Evolutionary conservation across 306 rosid genomes (phyloP), one percentile per base, ranked within the genome.

Genomic region (Cucurbita maxima): DNA sequence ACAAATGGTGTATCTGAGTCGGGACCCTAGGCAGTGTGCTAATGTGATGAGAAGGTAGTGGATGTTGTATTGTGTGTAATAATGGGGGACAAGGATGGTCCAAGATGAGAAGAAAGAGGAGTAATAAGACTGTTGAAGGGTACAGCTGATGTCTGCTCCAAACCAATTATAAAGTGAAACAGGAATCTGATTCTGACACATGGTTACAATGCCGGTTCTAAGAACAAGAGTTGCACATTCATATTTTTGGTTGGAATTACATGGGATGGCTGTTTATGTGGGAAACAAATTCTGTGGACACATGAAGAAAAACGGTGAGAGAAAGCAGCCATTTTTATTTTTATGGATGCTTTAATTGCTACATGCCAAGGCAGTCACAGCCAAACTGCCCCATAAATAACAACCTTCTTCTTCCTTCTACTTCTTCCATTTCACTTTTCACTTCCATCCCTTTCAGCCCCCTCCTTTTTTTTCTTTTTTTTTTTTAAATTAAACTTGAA

Each of bases 171-270:
- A 30, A 30, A 30, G 34, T 30, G 34, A 30, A 30, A 30, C 34
- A 30, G 34, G 34, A 30, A 30, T 30, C 34, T 30, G 34, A 30
- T 30, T 30, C 34, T 30, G 34, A 30, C 34, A 30, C 34, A 30
- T 30, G 34, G 2, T 30, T 30, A 30, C 34, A 30, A 30, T 30
- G 34, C 34, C 4, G 34, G 34, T 30, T 30, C 34, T 30, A 30
- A 30, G 34, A 30, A 30, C 34, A 30, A 30, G 34, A 30, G 34
- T 30, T 30, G 1, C 3, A 30, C 34, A 30, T 30, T 30, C 34
- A 30, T 30, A 30, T 30, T 30, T 30, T 75, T 82, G 12, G 76
- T 82, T 84, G 92, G 90, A 81, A 60, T 77, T 77, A 80, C 84
- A 85, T 86, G 84, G 76, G 67, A 75, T 72, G 78, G 73, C 41